phyloP scores from a whole-genome alignment of 2,329 filamentous ascomycete genomes.

The Alternaria burnsii region DNA sequence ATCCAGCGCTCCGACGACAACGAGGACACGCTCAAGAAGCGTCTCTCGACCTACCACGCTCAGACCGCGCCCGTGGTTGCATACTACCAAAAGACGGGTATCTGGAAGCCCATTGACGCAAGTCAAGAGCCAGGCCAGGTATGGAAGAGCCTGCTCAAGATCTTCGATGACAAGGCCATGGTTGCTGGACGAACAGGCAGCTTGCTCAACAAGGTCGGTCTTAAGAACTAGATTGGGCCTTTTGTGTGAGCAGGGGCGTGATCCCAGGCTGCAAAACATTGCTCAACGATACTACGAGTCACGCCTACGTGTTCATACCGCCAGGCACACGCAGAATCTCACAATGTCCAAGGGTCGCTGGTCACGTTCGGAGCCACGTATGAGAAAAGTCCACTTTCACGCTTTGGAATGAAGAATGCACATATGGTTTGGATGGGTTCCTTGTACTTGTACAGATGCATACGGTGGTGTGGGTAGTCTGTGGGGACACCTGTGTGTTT shows the following conservation, averaged over 20 bases:
- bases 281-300: constrained; percentile 12
- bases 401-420: constrained; percentile 28
- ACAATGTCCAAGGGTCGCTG: neutral
- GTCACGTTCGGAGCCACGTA: constrained; percentile 9
- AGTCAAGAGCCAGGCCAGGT: constrained; percentile 95
- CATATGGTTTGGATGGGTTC: constrained; percentile 25
- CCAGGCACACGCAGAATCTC: constrained; percentile 1
- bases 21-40: constrained; percentile 93
- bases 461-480: constrained; percentile 16
- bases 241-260: neutral
- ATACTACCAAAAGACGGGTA: constrained; percentile 97
- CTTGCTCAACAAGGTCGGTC: constrained; percentile 64
- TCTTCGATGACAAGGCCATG: constrained; percentile 71
- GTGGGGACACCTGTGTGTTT: constrained; percentile 5
- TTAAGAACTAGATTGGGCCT: constrained; percentile 56
- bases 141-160: constrained; percentile 88
- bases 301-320: constrained; percentile 7
- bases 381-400: constrained; percentile 13
- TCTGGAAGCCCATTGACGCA: constrained; percentile 95
- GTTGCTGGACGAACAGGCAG: constrained; percentile 51
- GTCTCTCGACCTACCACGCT: constrained; percentile 88
- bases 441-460: constrained; percentile 41
- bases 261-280: constrained; percentile 2
- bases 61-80: constrained; percentile 92
- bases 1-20: constrained; percentile 98